Conservation (phyloP, 352 stramenopile species). For the Globisporangium acanthophoron region DNA sequence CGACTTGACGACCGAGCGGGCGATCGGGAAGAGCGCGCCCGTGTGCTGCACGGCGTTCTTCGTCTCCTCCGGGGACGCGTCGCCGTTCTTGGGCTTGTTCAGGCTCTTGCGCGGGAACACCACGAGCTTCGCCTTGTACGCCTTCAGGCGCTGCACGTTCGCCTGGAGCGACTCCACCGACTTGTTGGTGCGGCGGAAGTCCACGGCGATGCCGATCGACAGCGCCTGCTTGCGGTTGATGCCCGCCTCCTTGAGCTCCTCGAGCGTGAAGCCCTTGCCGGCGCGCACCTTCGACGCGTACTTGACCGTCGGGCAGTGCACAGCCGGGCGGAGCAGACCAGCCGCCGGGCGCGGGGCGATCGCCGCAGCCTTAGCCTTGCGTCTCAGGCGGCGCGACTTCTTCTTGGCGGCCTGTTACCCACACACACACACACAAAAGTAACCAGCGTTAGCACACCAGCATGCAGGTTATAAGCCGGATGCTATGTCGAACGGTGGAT, state of each 20-base stretch:
- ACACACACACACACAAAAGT: conserved; percentile 18
- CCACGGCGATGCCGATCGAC: conserved; percentile 98
- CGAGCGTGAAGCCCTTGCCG: conserved; percentile 98
- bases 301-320: conserved; percentile 98
- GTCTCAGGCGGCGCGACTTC: conserved; percentile 91
- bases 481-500: not conserved
- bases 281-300: conserved; percentile 98
- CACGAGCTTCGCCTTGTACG: conserved; percentile 98
- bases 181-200: conserved; percentile 98
- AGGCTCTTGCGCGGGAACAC: conserved; percentile 97
- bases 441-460: conserved; percentile 4
- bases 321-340: conserved; percentile 94
- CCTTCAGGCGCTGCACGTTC: conserved; percentile 98
- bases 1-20: conserved; percentile 70
- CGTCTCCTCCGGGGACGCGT: conserved; percentile 89
- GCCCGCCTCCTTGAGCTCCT: conserved; percentile 98
- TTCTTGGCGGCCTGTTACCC: conserved; percentile 96
- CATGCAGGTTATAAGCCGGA: not conserved
- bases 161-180: conserved; percentile 93
- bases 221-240: conserved; percentile 94
- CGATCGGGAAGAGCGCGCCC: conserved; percentile 74
- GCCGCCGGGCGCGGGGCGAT: conserved; percentile 96
- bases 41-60: conserved; percentile 90
- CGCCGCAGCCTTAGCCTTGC: conserved; percentile 96
- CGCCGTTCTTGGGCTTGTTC: conserved; percentile 94